Base-by-base conservation (phyloP, 192 early-diverging fungal genomes). In the Backusella liffmaniae region DNA sequence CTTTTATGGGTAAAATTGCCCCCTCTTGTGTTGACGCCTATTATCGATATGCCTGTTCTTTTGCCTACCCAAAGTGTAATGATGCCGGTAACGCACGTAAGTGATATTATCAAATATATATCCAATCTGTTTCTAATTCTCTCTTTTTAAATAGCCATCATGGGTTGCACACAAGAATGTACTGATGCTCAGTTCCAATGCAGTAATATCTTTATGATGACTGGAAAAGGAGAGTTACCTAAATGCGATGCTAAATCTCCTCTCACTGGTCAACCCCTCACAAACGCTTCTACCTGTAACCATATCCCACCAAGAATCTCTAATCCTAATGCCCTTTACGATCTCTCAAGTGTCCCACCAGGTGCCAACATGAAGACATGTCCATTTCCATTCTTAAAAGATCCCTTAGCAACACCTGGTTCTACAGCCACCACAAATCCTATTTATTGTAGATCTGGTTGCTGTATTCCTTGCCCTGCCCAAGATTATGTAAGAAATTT, bases 391-490 rank as follows among this genome's bases (percentile, higher is more conserved):
- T 87, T 87, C 36, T 36, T 85, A 6, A 73, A 4, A 0, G 86
- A 87, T 66, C 84, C 84, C 0, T 23, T 76, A 2, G 71, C 75
- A 23, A 70, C 76, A 51, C 34, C 73, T 18, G 78, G 78, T 34
- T 39, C 56, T 10, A 74, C 49, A 30, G 73, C 67, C 1, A 73
- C 79, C 1, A 39, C 79, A 18, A 83, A 74, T 62, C 12, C 44
- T 5, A 56, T 62, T 13, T 81, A 73, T 44, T 89, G 87, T 49
- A 70, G 72, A 51, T 72, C 74, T 41, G 86, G 86, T 65, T 89
- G 87, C 41, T 89, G 87, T 76, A 46, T 89, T 36, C 87, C 87
- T 35, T 89, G 87, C 65, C 87, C 87, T 1, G 81, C 80, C 6
- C 83, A 84, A 74, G 80, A 89, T 67, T 72, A 69, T 42, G 76